These are phyloP conservation scores for Cryptosporidium felis DNA, from an alignment of 169 alveolate species.

Conservation along the genomic window DNA sequence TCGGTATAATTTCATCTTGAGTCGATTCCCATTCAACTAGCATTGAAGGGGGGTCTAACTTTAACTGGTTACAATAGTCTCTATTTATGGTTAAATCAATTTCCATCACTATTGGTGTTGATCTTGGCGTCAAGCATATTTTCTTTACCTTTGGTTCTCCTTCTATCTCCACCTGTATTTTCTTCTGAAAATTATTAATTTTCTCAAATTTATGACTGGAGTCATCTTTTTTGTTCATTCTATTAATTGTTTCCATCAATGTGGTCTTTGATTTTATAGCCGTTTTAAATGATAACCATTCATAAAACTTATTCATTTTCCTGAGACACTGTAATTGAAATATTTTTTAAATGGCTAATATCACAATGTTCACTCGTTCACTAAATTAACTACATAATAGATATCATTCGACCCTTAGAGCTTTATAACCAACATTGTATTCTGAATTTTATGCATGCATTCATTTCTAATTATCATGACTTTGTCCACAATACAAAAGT, in stretches of 20 bases:
- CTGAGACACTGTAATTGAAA: too few relatives aligned
- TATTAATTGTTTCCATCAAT: background rate
- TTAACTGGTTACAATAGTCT: background rate
- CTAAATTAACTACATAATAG: too few relatives aligned
- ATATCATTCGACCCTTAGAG: too few relatives aligned
- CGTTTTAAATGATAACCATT: background rate
- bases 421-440: too few relatives aligned
- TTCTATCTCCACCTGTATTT: conserved; percentile 21
- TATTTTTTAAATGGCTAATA: background rate
- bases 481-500: background rate
- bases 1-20: conserved; percentile 10
- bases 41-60: background rate
- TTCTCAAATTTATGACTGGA: background rate
- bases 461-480: background rate
- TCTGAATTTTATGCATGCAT: too few relatives aligned
- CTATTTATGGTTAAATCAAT: background rate
- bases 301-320: background rate
- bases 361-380: too few relatives aligned
- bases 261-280: background rate
- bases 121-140: conserved; percentile 31
- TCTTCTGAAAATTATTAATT: background rate
- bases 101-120: conserved; percentile 62
- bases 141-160: conserved; percentile 51
- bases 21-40: conserved; percentile 18
- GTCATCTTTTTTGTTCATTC: background rate